A percentile compares a stretch with the other conserved stretches of the same genome.
These are phyloP conservation scores for Phytophthora rubi DNA, from an alignment of 352 stramenopile genomes.

Conservation along the genomic window DNA sequence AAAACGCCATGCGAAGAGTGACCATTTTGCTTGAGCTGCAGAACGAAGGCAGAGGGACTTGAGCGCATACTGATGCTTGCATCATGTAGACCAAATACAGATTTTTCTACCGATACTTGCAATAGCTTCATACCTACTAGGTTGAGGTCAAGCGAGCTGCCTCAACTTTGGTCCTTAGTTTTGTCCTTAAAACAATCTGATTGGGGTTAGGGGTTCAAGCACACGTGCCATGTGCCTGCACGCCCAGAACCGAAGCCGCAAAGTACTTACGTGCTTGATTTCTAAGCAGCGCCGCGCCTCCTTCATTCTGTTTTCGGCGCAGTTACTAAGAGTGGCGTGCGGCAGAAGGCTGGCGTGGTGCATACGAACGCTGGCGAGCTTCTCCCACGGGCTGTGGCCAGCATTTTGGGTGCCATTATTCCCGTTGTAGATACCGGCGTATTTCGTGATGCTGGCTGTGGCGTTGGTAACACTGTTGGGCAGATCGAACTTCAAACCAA, in stretches of 20 bases:
- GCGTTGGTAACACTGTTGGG: constrained; percentile 2
- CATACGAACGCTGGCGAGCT: constrained; percentile 6
- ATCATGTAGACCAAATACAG: too few species aligned
- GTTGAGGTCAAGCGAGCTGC: too few species aligned
- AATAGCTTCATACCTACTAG: too few species aligned
- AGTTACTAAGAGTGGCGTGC: constrained; percentile 7
- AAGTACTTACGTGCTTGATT: neutral
- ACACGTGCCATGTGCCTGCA: too few species aligned
- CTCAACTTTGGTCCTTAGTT: too few species aligned
- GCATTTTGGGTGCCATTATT: neutral
- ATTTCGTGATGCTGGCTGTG: constrained; percentile 9
- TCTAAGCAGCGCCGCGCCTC: neutral
- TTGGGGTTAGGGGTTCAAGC: too few species aligned
- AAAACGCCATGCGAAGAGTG: too few species aligned
- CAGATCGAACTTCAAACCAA: constrained; percentile 8
- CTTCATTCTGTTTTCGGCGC: constrained; percentile 3
- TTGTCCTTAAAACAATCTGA: too few species aligned
- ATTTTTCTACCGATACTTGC: too few species aligned
- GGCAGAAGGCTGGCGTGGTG: constrained; percentile 1
- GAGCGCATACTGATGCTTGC: too few species aligned
- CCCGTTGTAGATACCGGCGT: neutral
- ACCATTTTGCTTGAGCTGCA: too few species aligned
- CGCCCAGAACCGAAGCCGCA: neutral
- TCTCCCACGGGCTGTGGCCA: constrained; percentile 1
- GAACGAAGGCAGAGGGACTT: too few species aligned